Evolutionary conservation across 805 yeast genomes (phyloP).

Genomic region (Candida pseudoglaebosa): DNA sequence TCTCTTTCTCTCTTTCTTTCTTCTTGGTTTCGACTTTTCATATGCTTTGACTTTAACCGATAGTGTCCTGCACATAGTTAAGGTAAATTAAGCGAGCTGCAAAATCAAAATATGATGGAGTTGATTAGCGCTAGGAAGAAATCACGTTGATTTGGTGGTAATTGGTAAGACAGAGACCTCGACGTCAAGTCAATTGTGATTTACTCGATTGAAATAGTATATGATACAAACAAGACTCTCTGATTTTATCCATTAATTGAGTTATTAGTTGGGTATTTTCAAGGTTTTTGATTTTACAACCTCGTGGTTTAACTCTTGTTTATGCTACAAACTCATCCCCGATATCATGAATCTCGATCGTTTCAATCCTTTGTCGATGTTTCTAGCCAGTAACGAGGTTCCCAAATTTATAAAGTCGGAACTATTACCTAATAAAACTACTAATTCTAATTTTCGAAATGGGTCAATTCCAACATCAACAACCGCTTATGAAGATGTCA

Average conservation of each 20-base stretch:
- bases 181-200: not conserved
- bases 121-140: too few species aligned
- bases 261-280: not conserved
- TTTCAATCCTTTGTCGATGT: constrained; percentile 23
- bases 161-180: not conserved
- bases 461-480: not conserved
- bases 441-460: constrained; percentile 8
- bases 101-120: too few species aligned
- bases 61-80: too few species aligned
- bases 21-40: too few species aligned
- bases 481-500: not conserved
- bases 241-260: not conserved
- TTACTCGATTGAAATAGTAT: not conserved
- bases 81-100: too few species aligned
- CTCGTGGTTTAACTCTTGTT: not conserved
- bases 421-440: not conserved
- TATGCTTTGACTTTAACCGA: too few species aligned
- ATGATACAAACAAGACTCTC: not conserved
- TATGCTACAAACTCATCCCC: not conserved
- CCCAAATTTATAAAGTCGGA: not conserved
- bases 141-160: not conserved
- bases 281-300: not conserved
- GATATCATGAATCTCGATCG: constrained; percentile 25
- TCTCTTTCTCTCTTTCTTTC: too few species aligned
- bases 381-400: constrained; percentile 10